phyloP scores from a whole-genome alignment of 2,329 filamentous ascomycete species.

The Mariannaea elegans region DNA sequence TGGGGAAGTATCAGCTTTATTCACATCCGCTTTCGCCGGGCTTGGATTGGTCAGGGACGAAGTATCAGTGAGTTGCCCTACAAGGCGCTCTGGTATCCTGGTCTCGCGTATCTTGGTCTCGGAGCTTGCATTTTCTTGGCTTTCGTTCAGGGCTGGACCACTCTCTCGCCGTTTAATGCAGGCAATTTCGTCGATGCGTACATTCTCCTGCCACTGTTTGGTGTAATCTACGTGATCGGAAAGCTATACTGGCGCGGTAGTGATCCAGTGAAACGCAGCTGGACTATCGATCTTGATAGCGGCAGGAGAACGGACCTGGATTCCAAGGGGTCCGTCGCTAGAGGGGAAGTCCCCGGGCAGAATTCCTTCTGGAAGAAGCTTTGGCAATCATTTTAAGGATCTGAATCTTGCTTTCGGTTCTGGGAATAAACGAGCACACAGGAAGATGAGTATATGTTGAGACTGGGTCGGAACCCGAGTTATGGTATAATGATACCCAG shows the following conservation, averaged over 20 bases:
- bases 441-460: no score
- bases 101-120: constrained; percentile 67
- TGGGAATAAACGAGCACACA: no score
- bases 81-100: constrained; percentile 63
- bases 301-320: constrained; percentile 66
- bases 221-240: constrained; percentile 63
- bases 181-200: constrained; percentile 71
- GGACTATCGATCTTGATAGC: constrained; percentile 65
- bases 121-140: constrained; percentile 66
- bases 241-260: constrained; percentile 61
- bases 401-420: no score
- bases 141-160: constrained; percentile 69
- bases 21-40: constrained; percentile 75
- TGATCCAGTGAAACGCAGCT: constrained; percentile 58
- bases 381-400: constrained; percentile 50
- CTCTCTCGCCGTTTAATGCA: constrained; percentile 64
- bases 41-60: constrained; percentile 68
- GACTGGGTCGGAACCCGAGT: no score
- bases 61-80: constrained; percentile 64
- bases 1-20: constrained; percentile 77
- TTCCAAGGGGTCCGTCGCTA: constrained; percentile 47
- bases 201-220: constrained; percentile 68
- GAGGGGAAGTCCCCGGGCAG: constrained; percentile 38
- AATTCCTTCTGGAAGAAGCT: constrained; percentile 55
- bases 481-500: neutral